These are phyloP conservation scores for Colletotrichum sp. DNA, from an alignment of 2,329 filamentous ascomycete species.

Conservation along the genomic window DNA sequence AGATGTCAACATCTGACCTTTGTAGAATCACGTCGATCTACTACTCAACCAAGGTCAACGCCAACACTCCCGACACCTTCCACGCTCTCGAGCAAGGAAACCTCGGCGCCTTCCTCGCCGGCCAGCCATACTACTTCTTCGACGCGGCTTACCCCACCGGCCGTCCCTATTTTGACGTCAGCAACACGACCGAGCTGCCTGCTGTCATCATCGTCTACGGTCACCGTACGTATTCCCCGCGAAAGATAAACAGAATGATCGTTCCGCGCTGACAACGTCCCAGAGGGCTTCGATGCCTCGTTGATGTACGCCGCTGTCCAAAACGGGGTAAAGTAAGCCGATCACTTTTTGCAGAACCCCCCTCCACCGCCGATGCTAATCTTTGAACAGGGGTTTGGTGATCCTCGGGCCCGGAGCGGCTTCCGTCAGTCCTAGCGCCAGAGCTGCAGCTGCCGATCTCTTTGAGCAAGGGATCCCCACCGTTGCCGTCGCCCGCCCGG, in stretches of 20 bases:
- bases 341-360: neutral
- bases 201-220: slow-evolving; percentile 52
- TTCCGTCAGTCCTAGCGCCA: slow-evolving; percentile 29
- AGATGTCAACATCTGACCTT: neutral
- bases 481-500: slow-evolving; percentile 31
- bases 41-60: slow-evolving; percentile 59
- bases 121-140: slow-evolving; percentile 61
- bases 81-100: slow-evolving; percentile 53
- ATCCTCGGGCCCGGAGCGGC: slow-evolving; percentile 36
- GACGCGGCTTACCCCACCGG: slow-evolving; percentile 47
- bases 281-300: slow-evolving; percentile 35
- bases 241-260: neutral
- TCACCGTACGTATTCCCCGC: slow-evolving; percentile 34
- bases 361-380: neutral
- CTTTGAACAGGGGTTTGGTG: slow-evolving; percentile 28
- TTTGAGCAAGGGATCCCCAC: slow-evolving; percentile 30
- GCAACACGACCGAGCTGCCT: slow-evolving; percentile 40
- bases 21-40: slow-evolving; percentile 50
- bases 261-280: neutral
- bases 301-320: slow-evolving; percentile 34
- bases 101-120: slow-evolving; percentile 55
- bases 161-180: slow-evolving; percentile 39
- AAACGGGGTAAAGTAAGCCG: slow-evolving; percentile 33
- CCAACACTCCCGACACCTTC: slow-evolving; percentile 60
- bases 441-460: slow-evolving; percentile 29